phyloP scores from a whole-genome alignment of 192 early-diverging fungal species.

The Gonapodya prolifera region DNA sequence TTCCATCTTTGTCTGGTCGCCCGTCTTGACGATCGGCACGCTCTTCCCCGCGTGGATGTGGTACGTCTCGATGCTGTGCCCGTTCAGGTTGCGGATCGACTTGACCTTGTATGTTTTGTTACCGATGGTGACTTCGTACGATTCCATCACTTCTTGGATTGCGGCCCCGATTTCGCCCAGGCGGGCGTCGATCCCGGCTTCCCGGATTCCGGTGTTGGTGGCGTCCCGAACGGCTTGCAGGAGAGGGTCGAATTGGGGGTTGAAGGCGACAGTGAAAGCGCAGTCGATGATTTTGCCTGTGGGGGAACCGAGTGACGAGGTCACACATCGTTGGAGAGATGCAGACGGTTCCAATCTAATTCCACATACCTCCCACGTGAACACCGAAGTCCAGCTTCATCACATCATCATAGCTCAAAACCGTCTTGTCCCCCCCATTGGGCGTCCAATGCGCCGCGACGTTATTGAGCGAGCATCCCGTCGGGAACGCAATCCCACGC shows the following conservation, averaged over 20 bases:
- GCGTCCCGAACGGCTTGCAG: constrained; percentile 84
- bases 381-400: constrained; percentile 95
- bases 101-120: constrained; percentile 88
- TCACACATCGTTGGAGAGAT: not conserved
- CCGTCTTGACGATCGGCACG: constrained; percentile 83
- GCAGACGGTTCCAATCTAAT: not conserved
- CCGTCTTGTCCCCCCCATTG: constrained; percentile 89
- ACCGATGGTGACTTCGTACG: constrained; percentile 88
- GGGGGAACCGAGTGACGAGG: no score
- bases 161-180: constrained; percentile 89
- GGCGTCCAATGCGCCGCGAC: constrained; percentile 97
- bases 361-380: constrained; percentile 68
- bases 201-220: constrained; percentile 86
- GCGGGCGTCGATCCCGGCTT: constrained; percentile 95
- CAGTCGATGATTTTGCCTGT: constrained; percentile 83
- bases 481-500: constrained; percentile 89
- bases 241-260: constrained; percentile 77
- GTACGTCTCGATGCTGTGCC: constrained; percentile 87
- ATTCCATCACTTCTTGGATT: constrained; percentile 96
- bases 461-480: constrained; percentile 84
- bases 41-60: constrained; percentile 89
- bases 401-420: constrained; percentile 78
- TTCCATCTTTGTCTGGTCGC: constrained; percentile 79
- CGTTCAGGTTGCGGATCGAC: constrained; percentile 90
- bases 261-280: constrained; percentile 86